Base-by-base conservation (phyloP, 192 early-diverging fungal species). In the Polychytrium aggregatum region DNA sequence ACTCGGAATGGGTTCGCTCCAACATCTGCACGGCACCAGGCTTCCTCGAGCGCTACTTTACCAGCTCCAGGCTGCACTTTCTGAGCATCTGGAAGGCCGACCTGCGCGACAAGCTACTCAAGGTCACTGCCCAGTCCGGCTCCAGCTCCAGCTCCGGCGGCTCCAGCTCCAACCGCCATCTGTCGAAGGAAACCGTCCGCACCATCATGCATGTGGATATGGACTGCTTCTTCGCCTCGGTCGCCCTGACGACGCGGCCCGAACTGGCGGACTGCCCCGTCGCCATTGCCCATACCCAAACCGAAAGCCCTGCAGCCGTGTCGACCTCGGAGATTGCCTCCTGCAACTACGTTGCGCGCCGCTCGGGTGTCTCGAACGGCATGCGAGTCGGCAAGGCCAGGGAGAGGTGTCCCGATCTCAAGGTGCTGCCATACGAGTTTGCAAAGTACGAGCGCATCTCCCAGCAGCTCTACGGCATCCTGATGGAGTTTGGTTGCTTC, bases 181-280 rank as follows among this genome's bases (percentile, higher is more conserved):
- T n/a, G n/a, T n/a, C n/a, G n/a, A 39, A 4, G 31, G 22, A 38
- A 2, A 41, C 29, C 9, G 25, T 42, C 46, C 50, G 60, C 3
- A 55, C 68, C 7, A 72, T 83, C 33, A 80, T 89, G 71, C 89
- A 96, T 58, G 72, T 88, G 5, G 92, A 93, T 46, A 85, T 96
- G 66, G 92, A 96, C 68, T 92, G 88, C 58, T 96, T 92, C 48
- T 96, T 96, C 65, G 90, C 82, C 0, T 86, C 90, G 0, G 87
- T 85, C 2, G 82, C 82, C 0, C 59, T 89, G 27, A 67, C 74
- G 38, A 71, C 72, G 0, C 63, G 81, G 8, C 92, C 90, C 0
- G 49, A 74, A 16, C 57, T 91, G 18, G 53, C 42, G 16, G 59
- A 73, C 31, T 64, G 52, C 25, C 90, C 92, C 0, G 84, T 90